A percentile compares a stretch with the other conserved stretches of the same genome.
Conservation (phyloP, 1,284 basidiomycete genomes). For the Boletus holoroseus region DNA sequence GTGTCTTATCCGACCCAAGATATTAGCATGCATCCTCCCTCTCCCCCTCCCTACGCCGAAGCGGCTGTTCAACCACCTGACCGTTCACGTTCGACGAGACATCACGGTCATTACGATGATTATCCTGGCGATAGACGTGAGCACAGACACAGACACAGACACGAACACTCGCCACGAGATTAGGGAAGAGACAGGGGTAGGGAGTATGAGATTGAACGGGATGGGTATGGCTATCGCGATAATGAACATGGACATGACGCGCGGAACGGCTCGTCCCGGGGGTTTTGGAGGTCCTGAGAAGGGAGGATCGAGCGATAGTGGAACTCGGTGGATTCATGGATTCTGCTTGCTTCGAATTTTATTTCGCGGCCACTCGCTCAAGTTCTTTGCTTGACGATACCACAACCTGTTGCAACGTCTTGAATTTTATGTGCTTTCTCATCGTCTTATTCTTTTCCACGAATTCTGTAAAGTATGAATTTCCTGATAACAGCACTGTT, state of each 20-base stretch:
- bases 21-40: conserved; percentile 4
- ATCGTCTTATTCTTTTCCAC: background rate
- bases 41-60: conserved; percentile 23
- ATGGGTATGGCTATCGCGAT: conserved; percentile 9
- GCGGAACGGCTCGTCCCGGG: conserved; percentile 12
- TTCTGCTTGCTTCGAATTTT: background rate
- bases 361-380: background rate
- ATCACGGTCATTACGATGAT: conserved; percentile 13
- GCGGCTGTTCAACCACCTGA: conserved; percentile 10
- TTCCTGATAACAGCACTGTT: background rate
- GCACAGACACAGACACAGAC: conserved; percentile 13
- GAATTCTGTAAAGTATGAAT: background rate
- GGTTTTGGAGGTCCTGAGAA: conserved; percentile 16
- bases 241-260: conserved; percentile 2
- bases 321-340: background rate
- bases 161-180: conserved; percentile 10
- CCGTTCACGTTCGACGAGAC: conserved; percentile 21
- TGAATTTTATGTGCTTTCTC: background rate
- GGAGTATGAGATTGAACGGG: conserved; percentile 7
- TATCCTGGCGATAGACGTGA: conserved; percentile 10
- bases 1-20: conserved; percentile 2
- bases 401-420: background rate
- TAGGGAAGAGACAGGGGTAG: conserved; percentile 7
- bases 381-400: conserved; percentile 10
- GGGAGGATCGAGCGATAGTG: background rate